phyloP scores from a whole-genome alignment of 768 basidiomycete species.

The Pleurotus djamor region DNA sequence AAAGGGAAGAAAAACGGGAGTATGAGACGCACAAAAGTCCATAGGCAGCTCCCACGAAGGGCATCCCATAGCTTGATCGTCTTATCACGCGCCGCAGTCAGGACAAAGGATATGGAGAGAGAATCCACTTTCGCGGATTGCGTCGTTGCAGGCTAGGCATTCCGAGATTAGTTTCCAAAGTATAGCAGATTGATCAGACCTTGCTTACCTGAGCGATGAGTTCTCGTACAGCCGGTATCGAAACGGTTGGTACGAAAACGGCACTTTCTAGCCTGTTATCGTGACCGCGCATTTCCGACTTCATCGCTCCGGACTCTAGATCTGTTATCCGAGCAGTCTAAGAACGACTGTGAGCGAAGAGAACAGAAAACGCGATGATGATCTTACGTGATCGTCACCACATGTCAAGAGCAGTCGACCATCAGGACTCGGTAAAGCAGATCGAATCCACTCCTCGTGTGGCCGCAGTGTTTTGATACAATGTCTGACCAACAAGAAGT shows the following conservation, averaged over 20 bases:
- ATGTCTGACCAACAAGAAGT: conserved; percentile 10
- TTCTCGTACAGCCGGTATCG: conserved; percentile 59
- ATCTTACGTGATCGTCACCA: conserved; percentile 82
- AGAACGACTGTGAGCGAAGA: conserved; percentile 3
- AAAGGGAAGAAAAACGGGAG: background rate
- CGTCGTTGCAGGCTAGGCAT: background rate
- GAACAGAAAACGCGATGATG: background rate
- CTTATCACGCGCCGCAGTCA: conserved; percentile 89
- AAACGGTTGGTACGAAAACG: conserved; percentile 59
- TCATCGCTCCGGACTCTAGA: conserved; percentile 54
- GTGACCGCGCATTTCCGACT: conserved; percentile 68
- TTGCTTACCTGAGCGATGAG: conserved; percentile 37
- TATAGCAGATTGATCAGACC: background rate
- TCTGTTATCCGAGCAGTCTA: conserved; percentile 80
- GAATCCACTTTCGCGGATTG: conserved; percentile 7
- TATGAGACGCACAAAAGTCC: conserved; percentile 57
- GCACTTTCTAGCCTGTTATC: conserved; percentile 69
- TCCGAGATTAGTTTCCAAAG: background rate
- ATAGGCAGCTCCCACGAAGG: conserved; percentile 75
- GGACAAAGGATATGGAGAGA: conserved; percentile 43
- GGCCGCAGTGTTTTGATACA: conserved; percentile 8
- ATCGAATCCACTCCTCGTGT: conserved; percentile 83
- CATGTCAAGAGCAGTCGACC: conserved; percentile 75
- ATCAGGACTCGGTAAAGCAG: conserved; percentile 62
- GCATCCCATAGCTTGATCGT: conserved; percentile 91